Evolutionary conservation across 306 rosid species (phyloP), one percentile per base, ranked within the genome.

Genomic region (Boehmeria nivea): DNA sequence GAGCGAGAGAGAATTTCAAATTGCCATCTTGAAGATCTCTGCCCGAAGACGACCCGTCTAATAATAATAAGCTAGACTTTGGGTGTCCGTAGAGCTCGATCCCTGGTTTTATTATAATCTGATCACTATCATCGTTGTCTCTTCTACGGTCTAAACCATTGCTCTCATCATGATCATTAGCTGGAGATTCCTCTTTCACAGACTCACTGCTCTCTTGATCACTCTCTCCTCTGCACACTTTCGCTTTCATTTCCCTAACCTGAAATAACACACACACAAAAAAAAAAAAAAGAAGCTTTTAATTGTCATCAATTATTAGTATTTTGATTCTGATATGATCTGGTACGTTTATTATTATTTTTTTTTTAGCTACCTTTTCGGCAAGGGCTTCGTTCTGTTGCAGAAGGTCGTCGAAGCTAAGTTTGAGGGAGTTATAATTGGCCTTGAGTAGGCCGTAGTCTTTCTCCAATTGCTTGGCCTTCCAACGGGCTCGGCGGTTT

Each of bases 401-500:
- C 44, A 70, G 72, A 71, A 82, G 87, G 60, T 65, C 53, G 16
- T 62, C 73, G 33, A 37, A 77, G 50, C 76, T 63, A 25, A 75
- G 57, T 55, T 80, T 84, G 39, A 88, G 67, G 45, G 72, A 53
- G 60, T 84, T 87, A 61, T 68, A 84, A 57, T 61, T 64, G 34
- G 85, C 64, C 78, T 73, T 84, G 19, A 88, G 83, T 37, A 73
- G 17, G 28, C 72, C 61, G 54, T 77, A 84, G 36, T 87, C 94
- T 64, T 80, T 76, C 68, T 87, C 94, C 61, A 87, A 65, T 51
- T 81, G 94, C 76, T 84, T 87, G 0, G 89, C 72, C 65, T 84
- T 87, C 83, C 82, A 84, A 28, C 89, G 83, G 0, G 96, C 94
- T 52, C 96, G 61, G 22, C 96, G 94, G 54, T 88, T 88, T 46